These are phyloP conservation scores for Physcomitrium patens DNA, from an alignment of 225 moss, liverwort and hornwort genomes.

Conservation along the genomic window DNA sequence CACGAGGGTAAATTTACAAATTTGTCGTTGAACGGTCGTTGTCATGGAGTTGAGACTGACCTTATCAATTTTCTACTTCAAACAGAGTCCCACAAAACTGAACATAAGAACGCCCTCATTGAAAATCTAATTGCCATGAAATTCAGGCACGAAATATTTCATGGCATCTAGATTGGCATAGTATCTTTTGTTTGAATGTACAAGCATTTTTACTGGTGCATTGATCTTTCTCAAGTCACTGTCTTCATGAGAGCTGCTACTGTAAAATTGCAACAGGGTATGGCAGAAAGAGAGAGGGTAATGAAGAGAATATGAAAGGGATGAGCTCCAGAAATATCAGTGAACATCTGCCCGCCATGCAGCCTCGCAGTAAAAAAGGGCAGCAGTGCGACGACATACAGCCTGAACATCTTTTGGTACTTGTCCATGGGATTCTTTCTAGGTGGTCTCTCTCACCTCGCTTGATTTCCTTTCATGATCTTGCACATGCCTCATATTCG, in stretches of 20 bases:
- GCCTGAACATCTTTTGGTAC: conserved; percentile 91
- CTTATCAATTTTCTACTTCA: neutral
- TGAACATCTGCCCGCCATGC: conserved; percentile 39
- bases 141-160: neutral
- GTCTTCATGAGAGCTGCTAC: conserved; percentile 21
- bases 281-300: conserved; percentile 35
- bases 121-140: neutral
- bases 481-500: neutral
- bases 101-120: neutral
- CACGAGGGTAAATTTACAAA: neutral
- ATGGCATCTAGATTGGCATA: conserved; percentile 1
- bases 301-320: conserved; percentile 23
- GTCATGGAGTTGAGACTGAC: neutral
- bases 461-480: neutral
- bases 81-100: neutral
- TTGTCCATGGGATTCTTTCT: conserved; percentile 94
- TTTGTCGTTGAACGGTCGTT: neutral
- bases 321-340: neutral
- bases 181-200: neutral
- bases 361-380: conserved; percentile 28
- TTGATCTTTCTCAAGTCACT: neutral
- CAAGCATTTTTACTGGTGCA: neutral
- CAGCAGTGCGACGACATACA: conserved; percentile 37
- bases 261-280: conserved; percentile 34
- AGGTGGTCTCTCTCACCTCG: conserved; percentile 45